These are phyloP conservation scores for Chenopodium quinoa DNA, from an alignment of 148 eudicot species.

Conservation along the genomic window DNA sequence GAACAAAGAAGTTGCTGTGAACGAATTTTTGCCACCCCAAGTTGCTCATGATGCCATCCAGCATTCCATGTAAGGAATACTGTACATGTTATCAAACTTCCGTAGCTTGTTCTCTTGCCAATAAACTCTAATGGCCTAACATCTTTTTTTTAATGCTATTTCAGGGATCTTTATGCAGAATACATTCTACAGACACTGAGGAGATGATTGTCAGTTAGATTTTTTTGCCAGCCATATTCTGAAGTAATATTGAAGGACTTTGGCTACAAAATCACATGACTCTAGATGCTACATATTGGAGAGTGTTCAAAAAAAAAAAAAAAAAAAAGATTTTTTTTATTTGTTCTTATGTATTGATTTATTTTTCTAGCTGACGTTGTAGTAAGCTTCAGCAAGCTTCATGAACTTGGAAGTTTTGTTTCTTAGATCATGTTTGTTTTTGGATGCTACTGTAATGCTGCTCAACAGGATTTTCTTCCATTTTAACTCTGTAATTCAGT, in stretches of 20 bases:
- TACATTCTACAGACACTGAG: constrained; percentile 57
- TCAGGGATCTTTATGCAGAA: constrained; percentile 69
- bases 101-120: not conserved
- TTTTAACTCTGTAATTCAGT: not conserved
- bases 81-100: not conserved
- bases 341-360: not conserved
- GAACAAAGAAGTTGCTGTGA: constrained; percentile 36
- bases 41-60: constrained; percentile 32
- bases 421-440: not conserved
- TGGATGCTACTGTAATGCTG: not conserved
- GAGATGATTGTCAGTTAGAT: constrained; percentile 20
- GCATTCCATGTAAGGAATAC: constrained; percentile 26
- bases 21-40: constrained; percentile 27
- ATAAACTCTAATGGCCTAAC: not conserved
- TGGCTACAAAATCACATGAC: not conserved
- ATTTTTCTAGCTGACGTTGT: not conserved
- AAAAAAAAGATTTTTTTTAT: not conserved
- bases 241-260: constrained; percentile 6
- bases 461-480: not conserved
- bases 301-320: not conserved
- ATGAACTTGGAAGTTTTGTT: constrained; percentile 4
- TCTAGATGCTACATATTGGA: not conserved
- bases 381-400: not conserved
- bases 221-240: not conserved
- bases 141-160: not conserved